Base-by-base conservation (phyloP, 768 basidiomycete genomes). In the Mrakia gelida region DNA sequence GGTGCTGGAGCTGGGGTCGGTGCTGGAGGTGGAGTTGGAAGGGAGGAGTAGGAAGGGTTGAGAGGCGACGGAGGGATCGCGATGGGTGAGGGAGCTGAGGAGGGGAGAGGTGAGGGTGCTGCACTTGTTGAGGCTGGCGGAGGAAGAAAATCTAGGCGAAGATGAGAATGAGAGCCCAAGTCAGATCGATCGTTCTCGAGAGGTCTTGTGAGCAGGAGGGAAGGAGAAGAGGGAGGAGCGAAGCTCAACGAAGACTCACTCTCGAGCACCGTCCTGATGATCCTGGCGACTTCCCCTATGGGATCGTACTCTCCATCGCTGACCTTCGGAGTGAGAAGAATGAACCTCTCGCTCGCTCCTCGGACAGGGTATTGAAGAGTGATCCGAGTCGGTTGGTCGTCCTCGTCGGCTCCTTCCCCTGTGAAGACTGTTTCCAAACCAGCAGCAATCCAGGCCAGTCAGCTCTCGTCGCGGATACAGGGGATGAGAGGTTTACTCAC, bases 271-370 rank as follows among this genome's bases (percentile, higher is more conserved):
- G 71, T 75, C 26, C 49, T 61, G 32, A 79, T 49, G 49, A 75
- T 54, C 23, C 73, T 68, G 4, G 41, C 15, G 10, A 75, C 59
- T 30, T 79, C 78, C 21, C 38, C 23, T 15, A 79, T 63, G 4
- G 78, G 78, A 59, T 79, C 67, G 65, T 75, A 79, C 65, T 79
- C 78, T 30, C 65, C 78, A 4, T 71, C n/a, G 23, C 43, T 49
- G 10, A 52, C 45, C 68, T 71, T 75, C 11, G 74, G 78, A 18
- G 18, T 56, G n/a, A 79, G 74, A 16, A 79, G 70, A 0, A 73
- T 2, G 68, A 79, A 79, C 2, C 59, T 11, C 61, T 79, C 78
- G 30, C 68, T 43, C 8, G 73, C 78, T n/a, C 75, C 78, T 11
- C 45, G 16, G 13, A 71, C 71, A 9, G 78, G 78, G 59, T 75